A percentile compares a stretch with the other conserved stretches of the same genome.
Conservation (phyloP, 2,329 filamentous ascomycete species). For the Trichophyton mentagrophytes region DNA sequence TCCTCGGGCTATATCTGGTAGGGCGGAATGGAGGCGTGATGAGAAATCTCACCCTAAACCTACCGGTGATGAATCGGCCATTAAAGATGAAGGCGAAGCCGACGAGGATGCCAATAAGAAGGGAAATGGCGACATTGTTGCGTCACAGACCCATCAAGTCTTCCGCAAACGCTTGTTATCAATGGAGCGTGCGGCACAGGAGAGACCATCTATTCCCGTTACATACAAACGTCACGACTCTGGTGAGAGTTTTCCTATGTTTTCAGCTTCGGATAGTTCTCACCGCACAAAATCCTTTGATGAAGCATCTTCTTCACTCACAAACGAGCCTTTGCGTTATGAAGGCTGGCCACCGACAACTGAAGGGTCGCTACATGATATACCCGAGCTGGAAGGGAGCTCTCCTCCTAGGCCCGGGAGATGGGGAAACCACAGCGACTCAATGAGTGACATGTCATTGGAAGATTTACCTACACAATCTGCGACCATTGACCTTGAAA, state of each 20-base stretch:
- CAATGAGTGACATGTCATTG: conserved; percentile 15
- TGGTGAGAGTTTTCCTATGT: conserved; percentile 51
- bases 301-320: conserved; percentile 37
- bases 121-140: conserved; percentile 31
- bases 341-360: conserved; percentile 17
- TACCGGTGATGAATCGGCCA: conserved; percentile 12
- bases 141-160: conserved; percentile 37
- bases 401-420: conserved; percentile 12
- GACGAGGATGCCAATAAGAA: conserved; percentile 25
- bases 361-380: conserved; percentile 11
- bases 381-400: conserved; percentile 12
- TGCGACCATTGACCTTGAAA: conserved; percentile 31
- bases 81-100: conserved; percentile 19
- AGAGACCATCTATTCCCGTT: conserved; percentile 22
- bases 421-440: conserved; percentile 7
- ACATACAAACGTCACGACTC: conserved; percentile 42
- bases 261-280: conserved; percentile 49
- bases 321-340: conserved; percentile 16
- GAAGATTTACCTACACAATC: conserved; percentile 18
- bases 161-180: conserved; percentile 39
- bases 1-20: conserved; percentile 28
- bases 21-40: conserved; percentile 26
- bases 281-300: conserved; percentile 38
- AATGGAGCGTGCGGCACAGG: conserved; percentile 31
- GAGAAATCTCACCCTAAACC: conserved; percentile 1